phyloP scores from a whole-genome alignment of 2,329 filamentous ascomycete species.

The Aspergillus chevalieri region DNA sequence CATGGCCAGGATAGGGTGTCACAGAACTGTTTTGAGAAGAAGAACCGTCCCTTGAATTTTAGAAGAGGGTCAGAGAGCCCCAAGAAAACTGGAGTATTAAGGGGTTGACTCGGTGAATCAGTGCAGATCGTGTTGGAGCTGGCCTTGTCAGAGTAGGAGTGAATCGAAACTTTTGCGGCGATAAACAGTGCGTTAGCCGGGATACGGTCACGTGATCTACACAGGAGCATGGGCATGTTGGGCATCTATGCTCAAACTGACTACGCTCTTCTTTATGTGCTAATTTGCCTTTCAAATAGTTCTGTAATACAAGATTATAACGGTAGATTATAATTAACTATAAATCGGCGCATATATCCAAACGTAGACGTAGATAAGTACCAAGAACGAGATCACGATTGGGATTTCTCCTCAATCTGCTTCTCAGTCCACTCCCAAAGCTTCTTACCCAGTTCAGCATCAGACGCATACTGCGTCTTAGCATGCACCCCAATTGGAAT shows the following conservation, averaged over 20 bases:
- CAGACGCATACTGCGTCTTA: constrained; percentile 24
- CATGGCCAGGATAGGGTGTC: constrained; percentile 34
- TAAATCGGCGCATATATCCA: neutral
- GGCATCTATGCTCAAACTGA: no score
- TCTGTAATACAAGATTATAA: neutral
- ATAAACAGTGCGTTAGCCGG: constrained; percentile 20
- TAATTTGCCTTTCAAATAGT: no score
- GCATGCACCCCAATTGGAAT: constrained; percentile 32
- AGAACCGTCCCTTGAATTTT: neutral
- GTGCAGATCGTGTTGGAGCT: neutral
- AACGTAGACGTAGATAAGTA: neutral
- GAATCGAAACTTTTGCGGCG: constrained; percentile 13
- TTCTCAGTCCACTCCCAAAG: constrained; percentile 43
- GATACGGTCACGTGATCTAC: constrained; percentile 15
- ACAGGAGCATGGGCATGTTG: neutral
- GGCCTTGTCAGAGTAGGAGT: neutral
- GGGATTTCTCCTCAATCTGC: constrained; percentile 20
- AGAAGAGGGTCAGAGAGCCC: neutral
- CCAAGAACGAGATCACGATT: neutral
- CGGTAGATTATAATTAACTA: no score
- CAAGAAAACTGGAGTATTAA: neutral
- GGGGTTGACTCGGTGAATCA: neutral
- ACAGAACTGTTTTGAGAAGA: neutral
- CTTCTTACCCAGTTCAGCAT: constrained; percentile 26
- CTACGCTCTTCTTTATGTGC: neutral